These are phyloP conservation scores for Lentinula raphanica DNA, from an alignment of 768 basidiomycete species.

Conservation along the genomic window DNA sequence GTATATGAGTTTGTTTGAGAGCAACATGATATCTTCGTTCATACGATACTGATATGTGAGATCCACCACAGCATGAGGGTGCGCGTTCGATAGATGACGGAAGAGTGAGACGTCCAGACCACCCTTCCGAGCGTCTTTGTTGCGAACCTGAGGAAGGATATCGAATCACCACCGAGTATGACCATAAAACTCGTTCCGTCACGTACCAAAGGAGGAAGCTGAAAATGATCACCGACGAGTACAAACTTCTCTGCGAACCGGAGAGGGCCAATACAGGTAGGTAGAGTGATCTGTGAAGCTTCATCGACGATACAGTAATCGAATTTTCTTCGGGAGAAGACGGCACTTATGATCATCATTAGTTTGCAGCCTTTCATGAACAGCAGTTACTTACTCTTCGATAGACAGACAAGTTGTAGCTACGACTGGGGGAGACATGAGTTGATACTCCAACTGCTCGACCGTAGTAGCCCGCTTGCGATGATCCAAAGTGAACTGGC, in stretches of 20 bases:
- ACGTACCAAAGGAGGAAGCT: constrained; percentile 87
- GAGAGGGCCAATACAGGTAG: constrained; percentile 90
- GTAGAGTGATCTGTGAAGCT: constrained; percentile 94
- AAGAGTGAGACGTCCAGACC: constrained; percentile 91
- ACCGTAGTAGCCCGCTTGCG: constrained; percentile 56
- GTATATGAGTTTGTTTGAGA: constrained; percentile 88
- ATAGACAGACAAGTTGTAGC: constrained; percentile 93
- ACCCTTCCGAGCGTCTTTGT: constrained; percentile 68
- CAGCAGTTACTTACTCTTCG: constrained; percentile 68
- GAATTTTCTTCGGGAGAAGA: constrained; percentile 82
- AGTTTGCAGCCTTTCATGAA: constrained; percentile 23
- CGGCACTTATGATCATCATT: constrained; percentile 45
- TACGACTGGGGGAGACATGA: constrained; percentile 88
- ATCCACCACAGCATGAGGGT: constrained; percentile 81
- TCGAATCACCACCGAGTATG: too few species aligned
- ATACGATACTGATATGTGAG: constrained; percentile 90
- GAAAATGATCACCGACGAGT: constrained; percentile 96
- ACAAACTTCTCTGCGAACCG: constrained; percentile 88
- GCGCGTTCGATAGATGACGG: constrained; percentile 79
- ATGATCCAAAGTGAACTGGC: constrained; percentile 61
- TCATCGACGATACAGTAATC: constrained; percentile 99
- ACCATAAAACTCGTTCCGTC: too few species aligned
- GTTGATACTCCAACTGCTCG: constrained; percentile 76
- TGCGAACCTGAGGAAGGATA: constrained; percentile 60
- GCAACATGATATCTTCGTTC: constrained; percentile 92